These are phyloP conservation scores for Leccinum longicurvipes DNA, from an alignment of 768 basidiomycete genomes.

Conservation along the genomic window DNA sequence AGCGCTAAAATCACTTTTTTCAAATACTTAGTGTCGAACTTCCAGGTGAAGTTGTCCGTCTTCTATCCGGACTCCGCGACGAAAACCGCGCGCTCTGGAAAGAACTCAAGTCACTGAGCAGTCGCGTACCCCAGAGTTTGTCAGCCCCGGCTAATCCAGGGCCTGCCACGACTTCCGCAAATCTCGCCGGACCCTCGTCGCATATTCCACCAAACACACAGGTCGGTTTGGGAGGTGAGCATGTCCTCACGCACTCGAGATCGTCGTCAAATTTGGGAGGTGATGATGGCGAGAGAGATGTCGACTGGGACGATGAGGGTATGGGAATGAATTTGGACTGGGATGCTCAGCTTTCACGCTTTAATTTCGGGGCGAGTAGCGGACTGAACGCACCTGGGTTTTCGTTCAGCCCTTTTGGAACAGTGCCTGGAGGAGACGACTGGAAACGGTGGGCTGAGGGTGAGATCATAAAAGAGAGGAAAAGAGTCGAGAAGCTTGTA, in stretches of 20 bases:
- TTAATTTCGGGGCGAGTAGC: slow-evolving; percentile 9
- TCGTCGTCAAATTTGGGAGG: slow-evolving; percentile 27
- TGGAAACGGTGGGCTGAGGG: slow-evolving; percentile 30
- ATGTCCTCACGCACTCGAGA: slow-evolving; percentile 22
- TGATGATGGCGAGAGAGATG: slow-evolving; percentile 26
- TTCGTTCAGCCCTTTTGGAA: slow-evolving; percentile 7
- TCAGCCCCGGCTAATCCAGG: slow-evolving; percentile 1
- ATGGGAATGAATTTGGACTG: slow-evolving; percentile 18
- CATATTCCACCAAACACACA: slow-evolving; percentile 7
- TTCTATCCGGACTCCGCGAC: slow-evolving; percentile 62
- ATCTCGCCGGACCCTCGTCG: slow-evolving; percentile 6
- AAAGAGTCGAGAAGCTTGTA: slow-evolving; percentile 60
- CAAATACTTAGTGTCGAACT: slow-evolving; percentile 68
- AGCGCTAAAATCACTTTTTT: slow-evolving; percentile 28
- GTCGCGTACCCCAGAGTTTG: slow-evolving; percentile 21
- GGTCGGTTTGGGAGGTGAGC: slow-evolving; percentile 12
- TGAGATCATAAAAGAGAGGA: slow-evolving; percentile 54
- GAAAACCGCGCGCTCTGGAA: slow-evolving; percentile 63
- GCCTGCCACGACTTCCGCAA: slow-evolving; percentile 1
- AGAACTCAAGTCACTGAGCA: slow-evolving; percentile 24
- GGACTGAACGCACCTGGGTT: slow-evolving; percentile 15
- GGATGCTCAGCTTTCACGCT: slow-evolving; percentile 18
- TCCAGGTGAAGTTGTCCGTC: slow-evolving; percentile 64
- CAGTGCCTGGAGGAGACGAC: slow-evolving; percentile 16
- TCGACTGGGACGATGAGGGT: slow-evolving; percentile 29